phyloP scores from a whole-genome alignment of 768 basidiomycete genomes.

The Gloeostereum incarnatum region DNA sequence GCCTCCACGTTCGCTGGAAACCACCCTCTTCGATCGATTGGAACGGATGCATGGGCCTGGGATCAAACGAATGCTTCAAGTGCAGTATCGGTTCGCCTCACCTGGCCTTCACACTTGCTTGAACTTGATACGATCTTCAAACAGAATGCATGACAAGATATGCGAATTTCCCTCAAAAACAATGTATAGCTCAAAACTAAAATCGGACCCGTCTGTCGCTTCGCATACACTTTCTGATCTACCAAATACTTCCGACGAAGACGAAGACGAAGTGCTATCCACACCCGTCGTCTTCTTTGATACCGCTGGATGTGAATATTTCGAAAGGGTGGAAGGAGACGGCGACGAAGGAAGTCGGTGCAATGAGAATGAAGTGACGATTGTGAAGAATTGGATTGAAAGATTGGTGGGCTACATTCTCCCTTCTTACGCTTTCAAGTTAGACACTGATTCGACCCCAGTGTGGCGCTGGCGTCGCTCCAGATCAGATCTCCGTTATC shows the following conservation, averaged over 20 bases:
- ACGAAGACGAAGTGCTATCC: conserved; percentile 60
- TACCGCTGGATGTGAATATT: conserved; percentile 91
- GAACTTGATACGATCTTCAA: background rate
- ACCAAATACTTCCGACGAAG: conserved; percentile 54
- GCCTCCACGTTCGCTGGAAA: conserved; percentile 70
- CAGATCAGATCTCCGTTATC: conserved; percentile 77
- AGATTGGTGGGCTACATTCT: conserved; percentile 43
- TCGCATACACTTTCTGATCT: conserved; percentile 66
- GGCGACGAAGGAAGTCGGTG: conserved; percentile 85
- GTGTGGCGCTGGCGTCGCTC: conserved; percentile 40
- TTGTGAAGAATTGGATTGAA: conserved; percentile 78
- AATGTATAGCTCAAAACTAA: conserved; percentile 66
- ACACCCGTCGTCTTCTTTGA: conserved; percentile 90
- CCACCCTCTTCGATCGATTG: conserved; percentile 87
- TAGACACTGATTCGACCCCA: background rate
- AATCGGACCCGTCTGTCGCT: conserved; percentile 63
- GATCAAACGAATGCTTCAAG: conserved; percentile 80
- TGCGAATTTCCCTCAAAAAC: conserved; percentile 79
- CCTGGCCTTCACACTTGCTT: background rate
- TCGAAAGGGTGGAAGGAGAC: conserved; percentile 70
- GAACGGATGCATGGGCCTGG: conserved; percentile 78
- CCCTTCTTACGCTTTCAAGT: background rate
- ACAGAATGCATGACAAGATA: conserved; percentile 82
- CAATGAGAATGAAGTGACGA: conserved; percentile 91
- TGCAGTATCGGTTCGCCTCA: conserved; percentile 72